Evolutionary conservation across 83 land plant species (phyloP), one percentile per base, ranked within the genome.

Genomic region (Diphasiastrum complanatum): DNA sequence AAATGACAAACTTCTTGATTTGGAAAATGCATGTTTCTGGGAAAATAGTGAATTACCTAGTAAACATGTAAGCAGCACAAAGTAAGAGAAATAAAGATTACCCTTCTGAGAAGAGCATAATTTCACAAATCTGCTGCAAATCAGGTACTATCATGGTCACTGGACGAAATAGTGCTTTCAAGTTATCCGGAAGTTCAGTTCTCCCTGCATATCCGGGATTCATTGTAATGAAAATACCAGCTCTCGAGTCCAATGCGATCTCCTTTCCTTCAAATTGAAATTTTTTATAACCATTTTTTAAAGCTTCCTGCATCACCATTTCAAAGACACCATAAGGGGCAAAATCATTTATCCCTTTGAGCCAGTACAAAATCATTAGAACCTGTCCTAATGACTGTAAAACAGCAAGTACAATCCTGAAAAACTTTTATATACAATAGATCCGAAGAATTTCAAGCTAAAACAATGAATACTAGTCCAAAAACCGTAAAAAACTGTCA

Each of bases 51-150:
- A n/a, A n/a, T n/a, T n/a, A n/a, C n/a, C 22, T 20, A 50, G 52
- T 50, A 50, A 20, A 50, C 20, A 50, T 14, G 6, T 50, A 14
- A 14, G 8, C n/a, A n/a, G n/a, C 20, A 14, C 10, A 50, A 6
- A 25, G 5, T 55, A 45, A 11, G 60, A 10, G 47, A 27, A 27
- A 14, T 55, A 6, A 6, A 27, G 46, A 27, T n/a, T 52, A 68
- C 77, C 77, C 77, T 68, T 74, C 77, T 0, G 77, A 74, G 54
- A 74, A 74, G 5, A 74, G 74, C 77, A 74, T 74, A 41, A 74
- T 74, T 46, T 74, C 77, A 51, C 77, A 74, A 34, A 74, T 74
- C 33, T 74, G 77, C 46, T 67, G 77, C 34, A 74, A 46, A 54
- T 75, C 78, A 1, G 78, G 78, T 1, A 68, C 74, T n/a, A 69